Conservation (phyloP, 768 basidiomycete species). For the Lactarius deliciosus region DNA sequence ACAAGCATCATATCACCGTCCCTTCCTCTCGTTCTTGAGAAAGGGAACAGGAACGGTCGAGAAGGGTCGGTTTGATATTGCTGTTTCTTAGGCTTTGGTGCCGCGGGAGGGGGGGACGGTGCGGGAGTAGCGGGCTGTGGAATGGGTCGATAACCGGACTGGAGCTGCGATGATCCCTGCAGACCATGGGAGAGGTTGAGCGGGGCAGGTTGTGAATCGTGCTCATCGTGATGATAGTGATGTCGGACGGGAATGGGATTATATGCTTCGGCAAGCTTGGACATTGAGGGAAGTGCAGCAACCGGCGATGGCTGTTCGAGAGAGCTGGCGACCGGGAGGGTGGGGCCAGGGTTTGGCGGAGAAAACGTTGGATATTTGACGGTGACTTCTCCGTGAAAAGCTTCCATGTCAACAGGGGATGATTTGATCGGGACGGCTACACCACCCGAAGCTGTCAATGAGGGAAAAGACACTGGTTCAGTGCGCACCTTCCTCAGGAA, state of each 20-base stretch:
- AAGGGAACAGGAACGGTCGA: constrained; percentile 93
- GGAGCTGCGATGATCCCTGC: constrained; percentile 37
- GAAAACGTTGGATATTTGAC: constrained; percentile 96
- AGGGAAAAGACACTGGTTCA: constrained; percentile 2
- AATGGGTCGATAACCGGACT: constrained; percentile 43
- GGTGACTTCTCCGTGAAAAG: constrained; percentile 86
- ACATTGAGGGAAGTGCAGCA: constrained; percentile 41
- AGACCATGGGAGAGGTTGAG: constrained; percentile 38
- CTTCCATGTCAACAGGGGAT: constrained; percentile 85
- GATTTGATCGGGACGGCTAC: constrained; percentile 76
- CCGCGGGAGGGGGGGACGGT: constrained; percentile 72
- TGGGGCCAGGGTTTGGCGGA: constrained; percentile 40
- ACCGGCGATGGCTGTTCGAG: constrained; percentile 32
- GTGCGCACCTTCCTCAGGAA: constrained; percentile 48
- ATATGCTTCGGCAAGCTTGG: constrained; percentile 85
- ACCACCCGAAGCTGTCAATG: constrained; percentile 7
- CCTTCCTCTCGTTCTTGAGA: constrained; percentile 63
- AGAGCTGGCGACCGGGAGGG: constrained; percentile 42
- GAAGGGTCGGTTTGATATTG: constrained; percentile 97
- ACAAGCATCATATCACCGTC: constrained; percentile 65
- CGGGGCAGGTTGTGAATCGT: constrained; percentile 49
- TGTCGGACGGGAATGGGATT: constrained; percentile 92
- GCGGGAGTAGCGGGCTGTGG: constrained; percentile 87
- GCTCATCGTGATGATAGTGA: constrained; percentile 87
- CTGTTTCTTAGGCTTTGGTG: constrained; percentile 94